Base-by-base conservation (phyloP, 108 stramenopile genomes). In the Cyclostephanos tholiformis region DNA sequence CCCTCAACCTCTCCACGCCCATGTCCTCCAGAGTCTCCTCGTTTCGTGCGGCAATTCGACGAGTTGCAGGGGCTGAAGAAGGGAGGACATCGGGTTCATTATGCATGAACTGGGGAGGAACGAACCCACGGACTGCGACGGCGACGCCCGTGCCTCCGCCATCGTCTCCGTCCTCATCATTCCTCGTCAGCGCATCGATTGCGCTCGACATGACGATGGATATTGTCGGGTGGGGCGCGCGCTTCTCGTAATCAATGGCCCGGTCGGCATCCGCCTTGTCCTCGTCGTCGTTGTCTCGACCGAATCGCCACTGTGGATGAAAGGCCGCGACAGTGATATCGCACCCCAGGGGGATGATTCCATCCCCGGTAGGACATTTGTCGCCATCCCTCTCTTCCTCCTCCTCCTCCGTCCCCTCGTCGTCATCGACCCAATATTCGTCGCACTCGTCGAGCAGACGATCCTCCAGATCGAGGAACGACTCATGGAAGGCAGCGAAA, bases 241-340 rank as follows among this genome's bases (percentile, higher is more conserved):
- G 74, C 65, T 92, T 92, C 76, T 92, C 91, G 64, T 76, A 84
- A 44, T 80, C 67, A 16, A 87, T 69, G 2, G 85, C 23, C 38
- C 74, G 19, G 11, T 69, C 76, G 50, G 20, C 52, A 7, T 8
- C 19, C 14, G 29, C 69, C 19, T 57, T 48, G 38, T 30, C 35
- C 32, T 35, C 59, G 6, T 80, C 46, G 27, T 43, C 66, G 67
- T 59, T 71, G 11, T 63, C 14, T 35, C 26, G 56, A 25, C 74
- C 82, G 60, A 87, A 92, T 70, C 49, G 46, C 91, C 91, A 89
- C 11, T 67, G 58, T 4, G 89, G 91, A 82, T 92, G 91, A 74
- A 92, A 92, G 23, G 91, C 88, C 19, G 91, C 91, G 20, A 87
- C 52, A 22, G 89, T 92, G 0, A 90, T 77, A 53, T 79, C 72